Evolutionary conservation across 768 basidiomycete genomes (phyloP).

Genomic region (Psilocybe sp.): DNA sequence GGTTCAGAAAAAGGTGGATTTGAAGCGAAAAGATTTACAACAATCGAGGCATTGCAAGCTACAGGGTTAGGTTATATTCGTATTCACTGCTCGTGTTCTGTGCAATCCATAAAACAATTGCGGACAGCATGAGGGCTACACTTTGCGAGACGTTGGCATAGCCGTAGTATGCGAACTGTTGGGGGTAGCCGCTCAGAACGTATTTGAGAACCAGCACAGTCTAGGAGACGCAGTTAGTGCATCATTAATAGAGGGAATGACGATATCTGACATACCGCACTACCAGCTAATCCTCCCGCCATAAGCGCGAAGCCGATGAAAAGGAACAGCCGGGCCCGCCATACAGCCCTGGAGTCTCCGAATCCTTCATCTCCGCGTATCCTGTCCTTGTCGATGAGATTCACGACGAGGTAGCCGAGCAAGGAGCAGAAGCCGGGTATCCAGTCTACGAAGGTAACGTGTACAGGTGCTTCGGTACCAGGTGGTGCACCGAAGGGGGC

Average conservation of each 20-base stretch:
- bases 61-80: conserved; percentile 87
- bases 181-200: conserved; percentile 64
- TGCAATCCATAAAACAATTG: conserved; percentile 88
- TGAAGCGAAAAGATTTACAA: background rate
- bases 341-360: conserved; percentile 82
- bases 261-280: conserved; percentile 64
- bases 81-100: conserved; percentile 86
- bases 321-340: conserved; percentile 85
- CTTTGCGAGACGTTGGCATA: conserved; percentile 96
- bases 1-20: no score
- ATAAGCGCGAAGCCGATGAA: conserved; percentile 96
- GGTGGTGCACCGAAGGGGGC: conserved; percentile 66
- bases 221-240: conserved; percentile 35
- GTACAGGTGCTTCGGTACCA: conserved; percentile 57
- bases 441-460: conserved; percentile 95
- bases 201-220: conserved; percentile 91
- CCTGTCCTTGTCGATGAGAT: conserved; percentile 92
- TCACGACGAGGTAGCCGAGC: conserved; percentile 88
- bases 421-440: conserved; percentile 93
- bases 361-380: conserved; percentile 77
- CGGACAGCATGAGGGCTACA: conserved; percentile 78
- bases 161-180: conserved; percentile 86
- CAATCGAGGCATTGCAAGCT: conserved; percentile 1
- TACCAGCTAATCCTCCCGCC: conserved; percentile 98
- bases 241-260: background rate